Percentiles rank a stretch among this genome's conserved stretches.
Evolutionary conservation across 108 stramenopile species (phyloP).

Genomic region (Nitzschia sp.): DNA sequence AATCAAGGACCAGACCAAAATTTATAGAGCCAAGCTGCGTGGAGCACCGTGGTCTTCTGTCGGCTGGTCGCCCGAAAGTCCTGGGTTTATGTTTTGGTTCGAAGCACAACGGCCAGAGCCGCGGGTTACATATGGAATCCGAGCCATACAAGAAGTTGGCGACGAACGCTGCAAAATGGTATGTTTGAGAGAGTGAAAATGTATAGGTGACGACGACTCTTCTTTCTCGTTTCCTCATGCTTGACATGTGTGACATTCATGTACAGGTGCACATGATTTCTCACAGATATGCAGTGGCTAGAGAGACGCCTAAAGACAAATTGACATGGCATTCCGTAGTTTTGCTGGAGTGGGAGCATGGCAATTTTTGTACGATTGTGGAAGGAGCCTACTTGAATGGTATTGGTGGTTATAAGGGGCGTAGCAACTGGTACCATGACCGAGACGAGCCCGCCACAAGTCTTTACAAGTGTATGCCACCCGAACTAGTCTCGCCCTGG

Average conservation of each 20-base stretch:
- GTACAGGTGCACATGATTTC: conserved; percentile 60
- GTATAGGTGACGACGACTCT: neutral
- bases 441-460: conserved; percentile 32
- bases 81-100: conserved; percentile 59
- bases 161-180: conserved; percentile 38
- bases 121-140: conserved; percentile 46
- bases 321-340: conserved; percentile 59
- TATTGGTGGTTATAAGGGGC: conserved; percentile 69
- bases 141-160: conserved; percentile 35
- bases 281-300: conserved; percentile 60
- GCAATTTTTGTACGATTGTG: conserved; percentile 54
- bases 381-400: conserved; percentile 72
- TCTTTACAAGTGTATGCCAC: conserved; percentile 51
- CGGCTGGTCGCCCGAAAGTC: conserved; percentile 57
- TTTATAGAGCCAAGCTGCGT: conserved; percentile 50
- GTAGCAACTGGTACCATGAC: conserved; percentile 60
- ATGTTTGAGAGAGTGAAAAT: neutral
- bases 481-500: conserved; percentile 64
- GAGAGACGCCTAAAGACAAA: conserved; percentile 57
- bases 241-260: no score
- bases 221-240: neutral
- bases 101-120: conserved; percentile 34
- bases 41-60: conserved; percentile 49
- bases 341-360: conserved; percentile 73
- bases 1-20: conserved; percentile 32